Conservation (phyloP, 257 asterid genomes). For the Henckelia pumila region DNA sequence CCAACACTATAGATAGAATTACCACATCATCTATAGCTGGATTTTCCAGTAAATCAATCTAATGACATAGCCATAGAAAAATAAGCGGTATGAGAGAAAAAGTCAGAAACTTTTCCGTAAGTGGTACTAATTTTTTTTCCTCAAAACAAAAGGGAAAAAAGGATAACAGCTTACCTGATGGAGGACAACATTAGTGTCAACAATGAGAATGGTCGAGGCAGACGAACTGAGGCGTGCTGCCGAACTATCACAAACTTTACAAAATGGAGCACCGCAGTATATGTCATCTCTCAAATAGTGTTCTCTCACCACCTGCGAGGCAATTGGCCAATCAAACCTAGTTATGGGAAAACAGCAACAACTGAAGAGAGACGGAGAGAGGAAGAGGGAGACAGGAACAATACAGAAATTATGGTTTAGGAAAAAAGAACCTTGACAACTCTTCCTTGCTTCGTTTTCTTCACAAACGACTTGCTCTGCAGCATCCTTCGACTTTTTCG, state of each 20-base stretch:
- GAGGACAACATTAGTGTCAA: constrained; percentile 92
- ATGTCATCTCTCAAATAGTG: constrained; percentile 93
- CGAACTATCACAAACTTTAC: constrained; percentile 61
- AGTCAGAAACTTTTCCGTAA: not conserved
- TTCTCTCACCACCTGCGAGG: constrained; percentile 75
- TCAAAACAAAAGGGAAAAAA: constrained; percentile 2
- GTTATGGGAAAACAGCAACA: not conserved
- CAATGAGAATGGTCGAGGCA: constrained; percentile 48
- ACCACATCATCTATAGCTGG: constrained; percentile 88
- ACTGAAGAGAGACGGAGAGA: not conserved
- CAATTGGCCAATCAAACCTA: constrained; percentile 23
- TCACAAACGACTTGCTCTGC: constrained; percentile 69
- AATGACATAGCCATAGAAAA: constrained; percentile 1
- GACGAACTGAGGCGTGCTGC: constrained; percentile 53
- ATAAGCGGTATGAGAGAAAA: constrained; percentile 4
- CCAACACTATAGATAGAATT: constrained; percentile 78
- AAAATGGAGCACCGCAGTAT: constrained; percentile 82
- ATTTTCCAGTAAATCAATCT: constrained; percentile 97
- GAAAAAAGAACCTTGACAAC: constrained; percentile 55
- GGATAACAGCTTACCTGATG: constrained; percentile 51
- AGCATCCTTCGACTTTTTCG: constrained; percentile 46
- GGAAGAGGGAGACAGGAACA: not conserved
- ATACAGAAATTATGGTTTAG: not conserved
- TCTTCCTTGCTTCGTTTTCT: constrained; percentile 81
- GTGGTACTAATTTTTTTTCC: not conserved